These are phyloP conservation scores for Xylariaceae sp. DNA, from an alignment of 2,329 filamentous ascomycete genomes.

Conservation along the genomic window DNA sequence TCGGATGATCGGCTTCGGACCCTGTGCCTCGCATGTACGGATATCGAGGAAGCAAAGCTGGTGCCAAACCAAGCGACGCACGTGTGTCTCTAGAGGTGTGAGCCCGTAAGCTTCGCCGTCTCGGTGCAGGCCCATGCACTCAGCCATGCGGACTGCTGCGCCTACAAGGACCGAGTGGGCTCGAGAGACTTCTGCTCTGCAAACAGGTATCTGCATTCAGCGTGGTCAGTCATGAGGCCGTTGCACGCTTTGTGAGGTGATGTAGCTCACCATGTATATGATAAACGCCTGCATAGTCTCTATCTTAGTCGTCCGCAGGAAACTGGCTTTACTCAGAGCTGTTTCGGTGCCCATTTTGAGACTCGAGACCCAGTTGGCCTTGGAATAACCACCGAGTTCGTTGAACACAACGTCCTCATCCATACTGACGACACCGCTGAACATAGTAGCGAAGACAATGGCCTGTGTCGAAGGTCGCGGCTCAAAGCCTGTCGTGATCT, in stretches of 20 bases:
- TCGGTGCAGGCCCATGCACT: conserved; percentile 71
- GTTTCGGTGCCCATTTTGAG: conserved; percentile 63
- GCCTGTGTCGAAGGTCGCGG: conserved; percentile 61
- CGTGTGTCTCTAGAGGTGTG: conserved; percentile 62
- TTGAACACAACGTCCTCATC: conserved; percentile 46
- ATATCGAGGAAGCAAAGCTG: conserved; percentile 74
- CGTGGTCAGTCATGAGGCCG: conserved; percentile 16
- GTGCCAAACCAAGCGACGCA: conserved; percentile 69
- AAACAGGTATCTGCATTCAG: conserved; percentile 58
- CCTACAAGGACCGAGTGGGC: conserved; percentile 68
- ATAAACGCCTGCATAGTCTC: conserved; percentile 72
- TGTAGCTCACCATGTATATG: conserved; percentile 61
- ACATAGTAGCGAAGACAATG: conserved; percentile 62
- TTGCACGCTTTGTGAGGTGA: too few species aligned
- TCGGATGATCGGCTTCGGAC: conserved; percentile 65
- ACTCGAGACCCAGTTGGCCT: conserved; percentile 53
- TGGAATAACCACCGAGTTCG: conserved; percentile 50
- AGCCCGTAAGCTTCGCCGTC: conserved; percentile 64
- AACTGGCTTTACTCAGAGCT: conserved; percentile 63
- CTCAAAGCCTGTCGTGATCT: conserved; percentile 54
- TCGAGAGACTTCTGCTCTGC: conserved; percentile 65
- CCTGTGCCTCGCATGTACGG: conserved; percentile 68
- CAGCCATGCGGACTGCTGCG: conserved; percentile 65
- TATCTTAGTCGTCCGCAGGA: conserved; percentile 63
- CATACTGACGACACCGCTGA: conserved; percentile 65